A percentile compares a stretch with the other conserved stretches of the same genome.
Evolutionary conservation across 345 rosid species (phyloP).

Genomic region (Garcia nutans): DNA sequence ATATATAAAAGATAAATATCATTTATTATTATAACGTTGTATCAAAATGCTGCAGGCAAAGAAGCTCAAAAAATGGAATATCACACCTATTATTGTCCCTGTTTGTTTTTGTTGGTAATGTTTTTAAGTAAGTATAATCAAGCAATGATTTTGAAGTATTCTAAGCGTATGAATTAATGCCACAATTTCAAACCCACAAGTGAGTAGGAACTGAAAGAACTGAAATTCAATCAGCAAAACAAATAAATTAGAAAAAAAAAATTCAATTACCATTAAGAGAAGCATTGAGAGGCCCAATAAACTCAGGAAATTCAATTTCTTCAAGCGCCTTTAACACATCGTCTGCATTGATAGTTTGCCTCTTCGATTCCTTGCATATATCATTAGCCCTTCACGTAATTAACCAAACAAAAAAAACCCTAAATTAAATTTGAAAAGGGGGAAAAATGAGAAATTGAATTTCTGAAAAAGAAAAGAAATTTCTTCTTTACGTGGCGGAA

Average conservation of each 20-base stretch:
- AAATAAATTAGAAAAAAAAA: neutral
- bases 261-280: conserved; percentile 48
- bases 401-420: neutral
- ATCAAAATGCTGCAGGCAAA: too few relatives aligned
- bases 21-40: neutral
- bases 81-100: too few relatives aligned
- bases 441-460: neutral
- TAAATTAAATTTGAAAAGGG: neutral
- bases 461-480: neutral
- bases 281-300: conserved; percentile 48
- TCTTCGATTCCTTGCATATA: conserved; percentile 63
- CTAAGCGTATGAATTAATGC: too few relatives aligned
- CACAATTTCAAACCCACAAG: too few relatives aligned
- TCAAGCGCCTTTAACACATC: conserved; percentile 59
- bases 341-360: conserved; percentile 63
- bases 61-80: too few relatives aligned
- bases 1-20: too few relatives aligned
- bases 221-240: too few relatives aligned
- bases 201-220: too few relatives aligned
- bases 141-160: too few relatives aligned
- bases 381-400: conserved; percentile 54
- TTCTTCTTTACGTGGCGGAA: conserved; percentile 54
- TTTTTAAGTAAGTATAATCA: too few relatives aligned
- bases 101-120: too few relatives aligned
- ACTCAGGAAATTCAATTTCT: conserved; percentile 64